Base-by-base conservation (phyloP, 2,329 filamentous ascomycete genomes). In the Diaporthe sp. region DNA sequence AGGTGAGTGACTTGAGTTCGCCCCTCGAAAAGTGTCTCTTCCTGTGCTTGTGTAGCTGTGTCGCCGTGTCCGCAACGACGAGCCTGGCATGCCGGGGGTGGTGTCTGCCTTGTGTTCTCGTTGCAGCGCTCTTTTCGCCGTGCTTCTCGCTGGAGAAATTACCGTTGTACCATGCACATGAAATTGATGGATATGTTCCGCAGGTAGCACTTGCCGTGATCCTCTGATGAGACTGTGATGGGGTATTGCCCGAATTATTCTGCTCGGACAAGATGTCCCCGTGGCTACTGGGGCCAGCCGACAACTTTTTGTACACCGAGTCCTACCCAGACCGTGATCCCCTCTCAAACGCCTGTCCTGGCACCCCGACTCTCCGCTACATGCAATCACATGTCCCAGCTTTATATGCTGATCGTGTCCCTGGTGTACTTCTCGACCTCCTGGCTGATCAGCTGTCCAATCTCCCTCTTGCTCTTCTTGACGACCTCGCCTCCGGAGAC, bases 351-450 rank as follows among this genome's bases (percentile, higher is more conserved):
- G 19, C 42, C 65, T n/a, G 19, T 25, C 25, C 47, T 39, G 55
- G 30, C 51, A 70, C 15, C 17, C 22, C 22, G 32, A 30, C 55
- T 25, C 66, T 56, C 12, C 66, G 69, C 42, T 72, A 73, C 30
- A 51, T 66, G 39, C 25, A 55, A 22, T 63, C n/a, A 58, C 27
- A 9, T 73, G 78, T 72, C 32, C 12, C 76, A 75, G 77, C 80
- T 75, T 85, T 88, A 94, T 79, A 95, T 86, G 70, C 89, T 83
- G 78, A 97, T 92, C 83, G 91, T 91, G 85, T 98, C 95, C 77
- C 96, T 88, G 61, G 94, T 94, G 85, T 98, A 98, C 77, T 92
- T 91, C 72, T 93, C 94, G 76, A 96, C 93, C 81, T 92, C 92
- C 84, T 94, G 93, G 81, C 93, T 94, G 80, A 93, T 91, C 82